Conservation (phyloP, 2,329 filamentous ascomycete species). For the Chrysoporthe deuterocubensis region DNA sequence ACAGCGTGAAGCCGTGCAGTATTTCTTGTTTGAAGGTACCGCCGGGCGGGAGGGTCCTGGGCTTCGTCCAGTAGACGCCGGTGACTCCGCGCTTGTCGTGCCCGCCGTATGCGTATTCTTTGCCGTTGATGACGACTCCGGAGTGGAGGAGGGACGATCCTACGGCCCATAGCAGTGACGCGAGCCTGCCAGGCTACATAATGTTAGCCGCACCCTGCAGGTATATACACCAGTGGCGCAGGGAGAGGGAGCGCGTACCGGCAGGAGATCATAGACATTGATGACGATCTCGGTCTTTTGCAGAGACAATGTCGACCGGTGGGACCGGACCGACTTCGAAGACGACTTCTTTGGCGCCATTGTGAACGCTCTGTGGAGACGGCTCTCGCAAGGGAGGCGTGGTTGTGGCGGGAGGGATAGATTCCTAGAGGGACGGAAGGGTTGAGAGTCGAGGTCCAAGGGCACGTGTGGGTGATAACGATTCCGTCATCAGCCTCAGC, state of each 20-base stretch:
- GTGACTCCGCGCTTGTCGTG: constrained; percentile 73
- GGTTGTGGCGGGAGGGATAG: not conserved
- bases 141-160: constrained; percentile 81
- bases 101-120: constrained; percentile 84
- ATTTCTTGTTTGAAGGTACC: constrained; percentile 77
- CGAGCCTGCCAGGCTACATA: constrained; percentile 69
- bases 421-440: not conserved
- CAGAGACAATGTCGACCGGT: constrained; percentile 69
- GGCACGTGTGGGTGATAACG: constrained; percentile 12
- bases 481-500: constrained; percentile 9
- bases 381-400: not conserved
- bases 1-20: constrained; percentile 78
- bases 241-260: constrained; percentile 54
- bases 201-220: constrained; percentile 16
- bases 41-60: constrained; percentile 72
- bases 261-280: constrained; percentile 77
- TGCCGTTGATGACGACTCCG: constrained; percentile 78
- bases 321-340: constrained; percentile 47
- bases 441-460: not conserved
- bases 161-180: constrained; percentile 77
- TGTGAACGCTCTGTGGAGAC: constrained; percentile 20
- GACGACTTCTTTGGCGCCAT: constrained; percentile 51
- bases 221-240: not conserved
- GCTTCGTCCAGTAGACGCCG: constrained; percentile 83
- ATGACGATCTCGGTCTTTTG: constrained; percentile 76